Evolutionary conservation across 306 rosid genomes (phyloP).

Genomic region (Comarum palustre): DNA sequence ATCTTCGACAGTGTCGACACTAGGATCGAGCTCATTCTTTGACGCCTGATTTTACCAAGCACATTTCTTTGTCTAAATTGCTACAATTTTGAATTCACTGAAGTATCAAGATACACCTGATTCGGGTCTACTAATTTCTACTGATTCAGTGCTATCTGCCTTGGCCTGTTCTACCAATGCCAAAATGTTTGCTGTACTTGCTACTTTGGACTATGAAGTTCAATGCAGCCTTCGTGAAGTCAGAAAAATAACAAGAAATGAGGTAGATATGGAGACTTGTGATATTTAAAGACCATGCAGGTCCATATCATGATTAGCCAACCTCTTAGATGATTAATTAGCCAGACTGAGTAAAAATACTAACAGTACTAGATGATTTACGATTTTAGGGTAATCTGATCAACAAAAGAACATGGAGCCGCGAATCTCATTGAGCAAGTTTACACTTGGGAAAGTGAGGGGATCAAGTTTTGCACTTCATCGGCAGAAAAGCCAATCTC

Average conservation of each 20-base stretch:
- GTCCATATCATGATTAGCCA: too few relatives aligned
- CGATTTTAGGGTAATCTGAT: conserved; percentile 17
- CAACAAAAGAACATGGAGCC: conserved; percentile 85
- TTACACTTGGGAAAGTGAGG: too few relatives aligned
- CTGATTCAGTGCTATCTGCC: too few relatives aligned
- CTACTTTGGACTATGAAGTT: not conserved
- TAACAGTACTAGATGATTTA: not conserved
- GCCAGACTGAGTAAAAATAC: not conserved
- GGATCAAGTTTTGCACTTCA: too few relatives aligned
- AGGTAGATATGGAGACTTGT: not conserved
- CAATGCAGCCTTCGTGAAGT: not conserved
- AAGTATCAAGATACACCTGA: too few relatives aligned
- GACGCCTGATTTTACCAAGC: not conserved
- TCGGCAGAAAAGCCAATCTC: too few relatives aligned
- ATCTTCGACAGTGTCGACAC: not conserved
- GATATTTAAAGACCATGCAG: not conserved
- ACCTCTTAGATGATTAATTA: too few relatives aligned
- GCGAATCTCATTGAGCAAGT: too few relatives aligned
- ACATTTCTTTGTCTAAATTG: not conserved
- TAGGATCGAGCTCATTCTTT: not conserved
- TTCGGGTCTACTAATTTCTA: too few relatives aligned
- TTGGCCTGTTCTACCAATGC: too few relatives aligned
- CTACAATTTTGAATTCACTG: not conserved
- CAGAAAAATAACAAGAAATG: not conserved
- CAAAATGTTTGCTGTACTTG: too few relatives aligned